These are phyloP conservation scores for Hanseniaspora uvarum DNA, from an alignment of 1,139 yeast genomes.

Conservation along the genomic window DNA sequence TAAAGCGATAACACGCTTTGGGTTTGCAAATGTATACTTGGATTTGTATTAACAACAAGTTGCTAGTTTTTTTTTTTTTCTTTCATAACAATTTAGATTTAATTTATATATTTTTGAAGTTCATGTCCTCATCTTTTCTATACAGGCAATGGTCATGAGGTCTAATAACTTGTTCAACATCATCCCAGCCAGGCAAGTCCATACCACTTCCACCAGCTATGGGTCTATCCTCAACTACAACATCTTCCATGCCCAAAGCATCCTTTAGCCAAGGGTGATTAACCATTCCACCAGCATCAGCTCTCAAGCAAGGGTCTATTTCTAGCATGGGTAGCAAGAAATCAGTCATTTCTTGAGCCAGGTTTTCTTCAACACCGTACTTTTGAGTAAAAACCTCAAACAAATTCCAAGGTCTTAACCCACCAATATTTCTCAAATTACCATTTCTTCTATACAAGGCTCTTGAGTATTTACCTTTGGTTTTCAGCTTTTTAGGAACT, in stretches of 20 bases:
- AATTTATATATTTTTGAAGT: constrained; percentile 4
- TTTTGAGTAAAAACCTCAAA: constrained; percentile 51
- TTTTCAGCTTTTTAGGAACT: constrained; percentile 43
- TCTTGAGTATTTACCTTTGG: constrained; percentile 43
- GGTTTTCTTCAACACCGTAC: constrained; percentile 43
- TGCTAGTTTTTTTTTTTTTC: not conserved
- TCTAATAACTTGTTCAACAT: constrained; percentile 2
- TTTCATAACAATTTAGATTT: not conserved
- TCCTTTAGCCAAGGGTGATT: constrained; percentile 63
- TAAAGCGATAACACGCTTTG: no score
- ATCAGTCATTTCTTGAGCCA: constrained; percentile 47
- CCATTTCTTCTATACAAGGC: constrained; percentile 47
- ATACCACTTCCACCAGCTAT: constrained; percentile 50
- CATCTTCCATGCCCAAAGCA: constrained; percentile 51
- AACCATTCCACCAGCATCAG: constrained; percentile 68
- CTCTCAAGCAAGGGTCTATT: constrained; percentile 56
- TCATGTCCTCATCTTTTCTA: not conserved
- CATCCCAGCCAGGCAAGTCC: constrained; percentile 56
- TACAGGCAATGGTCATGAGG: constrained; percentile 4
- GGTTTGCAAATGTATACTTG: no score
- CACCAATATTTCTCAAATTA: constrained; percentile 46
- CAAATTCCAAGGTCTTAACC: constrained; percentile 57
- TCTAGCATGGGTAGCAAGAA: constrained; percentile 59
- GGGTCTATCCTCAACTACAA: constrained; percentile 38
- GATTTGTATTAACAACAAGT: no score